phyloP scores from a whole-genome alignment of 345 rosid species.

The Pugionium cornutum region DNA sequence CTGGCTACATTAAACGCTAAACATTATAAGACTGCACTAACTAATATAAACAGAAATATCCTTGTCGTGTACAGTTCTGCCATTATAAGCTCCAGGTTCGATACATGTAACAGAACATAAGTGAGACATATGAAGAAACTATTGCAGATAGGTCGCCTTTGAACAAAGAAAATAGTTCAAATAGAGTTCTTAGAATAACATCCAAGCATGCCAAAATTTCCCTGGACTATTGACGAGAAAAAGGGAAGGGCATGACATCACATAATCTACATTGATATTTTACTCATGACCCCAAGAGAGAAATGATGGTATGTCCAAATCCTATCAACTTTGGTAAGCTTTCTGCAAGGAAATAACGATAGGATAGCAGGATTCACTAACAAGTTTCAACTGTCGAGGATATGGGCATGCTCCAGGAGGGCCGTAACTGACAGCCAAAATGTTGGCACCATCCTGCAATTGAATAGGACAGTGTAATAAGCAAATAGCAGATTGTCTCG shows the following conservation, averaged over 20 bases:
- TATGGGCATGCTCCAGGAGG: constrained; percentile 29
- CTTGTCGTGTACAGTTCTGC: too few relatives aligned
- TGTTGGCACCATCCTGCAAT: constrained; percentile 31
- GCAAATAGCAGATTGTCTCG: not conserved
- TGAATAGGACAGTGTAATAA: not conserved
- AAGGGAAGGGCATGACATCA: not conserved
- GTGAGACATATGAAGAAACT: not conserved
- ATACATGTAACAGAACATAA: constrained; percentile 4
- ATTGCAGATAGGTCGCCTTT: not conserved
- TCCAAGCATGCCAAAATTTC: constrained; percentile 1
- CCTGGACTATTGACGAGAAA: not conserved
- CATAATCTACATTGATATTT: not conserved
- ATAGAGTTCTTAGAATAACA: not conserved
- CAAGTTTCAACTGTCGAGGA: constrained; percentile 28
- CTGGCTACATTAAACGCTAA: constrained; percentile 15
- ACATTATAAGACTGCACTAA: not conserved
- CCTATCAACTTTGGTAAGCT: not conserved
- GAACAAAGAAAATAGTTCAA: not conserved
- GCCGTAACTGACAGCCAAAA: constrained; percentile 32
- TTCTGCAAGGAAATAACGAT: not conserved
- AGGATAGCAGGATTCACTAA: not conserved
- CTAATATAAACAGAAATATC: not conserved
- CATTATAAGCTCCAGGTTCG: too few relatives aligned
- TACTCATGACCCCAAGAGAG: not conserved
- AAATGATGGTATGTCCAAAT: not conserved